These are phyloP conservation scores for Novymonas esmeraldas DNA, from an alignment of 208 protist species.

Conservation along the genomic window DNA sequence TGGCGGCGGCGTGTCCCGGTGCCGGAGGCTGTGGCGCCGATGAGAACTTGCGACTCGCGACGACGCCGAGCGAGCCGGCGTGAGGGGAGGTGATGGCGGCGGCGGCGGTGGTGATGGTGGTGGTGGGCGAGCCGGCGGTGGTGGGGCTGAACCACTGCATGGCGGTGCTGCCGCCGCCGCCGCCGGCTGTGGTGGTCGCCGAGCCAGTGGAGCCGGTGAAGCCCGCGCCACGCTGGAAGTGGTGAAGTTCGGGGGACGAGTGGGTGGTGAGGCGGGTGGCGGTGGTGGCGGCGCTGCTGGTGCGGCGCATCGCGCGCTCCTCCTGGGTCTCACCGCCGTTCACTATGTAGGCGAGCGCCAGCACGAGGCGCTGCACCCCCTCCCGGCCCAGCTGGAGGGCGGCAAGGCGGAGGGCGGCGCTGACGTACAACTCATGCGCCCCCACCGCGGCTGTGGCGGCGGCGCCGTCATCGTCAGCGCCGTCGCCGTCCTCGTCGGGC, in stretches of 20 bases:
- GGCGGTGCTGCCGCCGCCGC: neutral
- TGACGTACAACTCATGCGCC: constrained; percentile 32
- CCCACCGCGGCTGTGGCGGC: neutral
- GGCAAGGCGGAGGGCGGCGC: constrained; percentile 26
- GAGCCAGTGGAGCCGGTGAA: neutral
- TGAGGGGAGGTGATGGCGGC: too few relatives aligned
- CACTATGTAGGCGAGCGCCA: constrained; percentile 27
- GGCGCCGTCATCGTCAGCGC: neutral
- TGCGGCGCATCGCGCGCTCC: constrained; percentile 12
- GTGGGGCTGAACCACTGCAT: too few relatives aligned
- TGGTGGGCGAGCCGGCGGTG: too few relatives aligned
- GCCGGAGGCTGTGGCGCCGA: constrained; percentile 2
- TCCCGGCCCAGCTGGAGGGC: constrained; percentile 19
- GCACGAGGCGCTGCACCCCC: constrained; percentile 26
- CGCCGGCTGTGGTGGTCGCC: neutral
- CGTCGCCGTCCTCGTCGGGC: neutral
- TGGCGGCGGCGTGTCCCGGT: neutral
- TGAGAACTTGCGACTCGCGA: neutral
- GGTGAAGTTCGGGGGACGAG: constrained; percentile 19
- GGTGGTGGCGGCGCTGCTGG: neutral
- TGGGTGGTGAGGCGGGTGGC: constrained; percentile 1
- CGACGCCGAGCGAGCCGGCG: neutral
- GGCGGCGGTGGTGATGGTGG: too few relatives aligned
- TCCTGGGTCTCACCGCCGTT: constrained; percentile 28
- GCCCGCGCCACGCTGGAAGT: constrained; percentile 21